phyloP scores from a whole-genome alignment of 2,329 filamentous ascomycete species.

The Neopestalotiopsis sp. region DNA sequence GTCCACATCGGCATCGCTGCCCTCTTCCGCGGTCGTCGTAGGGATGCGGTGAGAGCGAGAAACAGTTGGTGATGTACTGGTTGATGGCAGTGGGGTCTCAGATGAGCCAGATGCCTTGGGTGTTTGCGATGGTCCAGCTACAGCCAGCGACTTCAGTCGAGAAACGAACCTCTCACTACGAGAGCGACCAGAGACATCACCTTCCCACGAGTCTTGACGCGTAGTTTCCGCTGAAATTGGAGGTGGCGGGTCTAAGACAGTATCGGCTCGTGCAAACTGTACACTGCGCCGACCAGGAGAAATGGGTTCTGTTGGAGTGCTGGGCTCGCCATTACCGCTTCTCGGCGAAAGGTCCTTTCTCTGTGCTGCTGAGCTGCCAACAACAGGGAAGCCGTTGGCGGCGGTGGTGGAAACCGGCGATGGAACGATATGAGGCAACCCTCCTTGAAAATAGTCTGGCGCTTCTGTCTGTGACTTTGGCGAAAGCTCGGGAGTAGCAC shows the following conservation, averaged over 20 bases:
- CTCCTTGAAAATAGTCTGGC: constrained; percentile 45
- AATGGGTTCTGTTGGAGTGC: constrained; percentile 31
- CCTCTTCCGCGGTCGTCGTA: constrained; percentile 58
- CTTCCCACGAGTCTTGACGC: constrained; percentile 70
- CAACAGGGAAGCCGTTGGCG: constrained; percentile 23
- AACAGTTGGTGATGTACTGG: constrained; percentile 54
- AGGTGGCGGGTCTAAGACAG: constrained; percentile 51
- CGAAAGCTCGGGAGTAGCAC: constrained; percentile 27
- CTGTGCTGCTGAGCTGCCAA: constrained; percentile 24
- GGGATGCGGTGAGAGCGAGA: constrained; percentile 55
- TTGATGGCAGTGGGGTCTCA: constrained; percentile 44
- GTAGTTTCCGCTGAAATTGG: constrained; percentile 49
- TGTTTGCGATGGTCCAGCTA: constrained; percentile 52
- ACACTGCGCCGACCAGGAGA: constrained; percentile 69
- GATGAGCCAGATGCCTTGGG: constrained; percentile 42
- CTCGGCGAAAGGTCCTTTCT: constrained; percentile 21
- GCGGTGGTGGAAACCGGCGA: constrained; percentile 30
- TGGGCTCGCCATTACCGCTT: constrained; percentile 25
- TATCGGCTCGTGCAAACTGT: constrained; percentile 71
- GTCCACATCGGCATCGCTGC: constrained; percentile 81
- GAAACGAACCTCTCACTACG: constrained; percentile 74
- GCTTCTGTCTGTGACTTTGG: constrained; percentile 29
- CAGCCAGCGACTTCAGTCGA: constrained; percentile 73
- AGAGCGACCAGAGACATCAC: constrained; percentile 66
- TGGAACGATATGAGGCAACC: constrained; percentile 36